Base-by-base conservation (phyloP, 768 basidiomycete species). In the Myochromella boudieri region DNA sequence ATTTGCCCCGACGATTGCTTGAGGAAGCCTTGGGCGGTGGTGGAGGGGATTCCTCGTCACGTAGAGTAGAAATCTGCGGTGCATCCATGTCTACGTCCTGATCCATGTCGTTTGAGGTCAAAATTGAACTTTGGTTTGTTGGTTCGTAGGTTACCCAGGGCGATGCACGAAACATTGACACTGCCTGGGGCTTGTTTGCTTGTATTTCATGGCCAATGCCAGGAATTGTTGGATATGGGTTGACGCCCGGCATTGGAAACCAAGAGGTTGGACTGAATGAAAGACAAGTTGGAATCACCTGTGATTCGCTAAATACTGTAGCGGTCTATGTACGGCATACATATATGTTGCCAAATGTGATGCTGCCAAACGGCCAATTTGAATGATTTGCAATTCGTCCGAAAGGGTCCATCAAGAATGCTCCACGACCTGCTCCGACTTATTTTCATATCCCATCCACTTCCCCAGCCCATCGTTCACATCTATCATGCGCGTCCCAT, bases 1-100 rank as follows among this genome's bases (percentile, higher is more conserved):
- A 20, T 52, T 55, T 57, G 20, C 33, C 49, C 36, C 53, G 51
- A 31, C 53, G 50, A 4, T 44, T 37, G 29, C 47, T 75, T 46
- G 66, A 63, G 25, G 65, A 37, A 42, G 64, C 43, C 42, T 63
- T 55, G 7, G 68, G 63, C 43, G 60, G 54, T 3, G 84, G 84
- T 12, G 87, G 83, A 39, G 87, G 85, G n/a, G 78, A 78, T 9
- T 77, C 76, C 49, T 90, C 87, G 38, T 89, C 85, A 26, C 72
- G 74, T 26, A 91, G 77, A 22, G 84, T 91, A 20, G 88, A 91
- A 44, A 91, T 91, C 55, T 82, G 82, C 28, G 89, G 89, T 26
- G 88, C 85, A 29, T 90, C 89, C 85, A 90, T 88, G 54, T 78
- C 74, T 37, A 74, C 64, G 58, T 78, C 77, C 32, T 71, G 66